These are phyloP conservation scores for Incumbomyces lentus DNA, from an alignment of 2,329 filamentous ascomycete species.

Conservation along the genomic window DNA sequence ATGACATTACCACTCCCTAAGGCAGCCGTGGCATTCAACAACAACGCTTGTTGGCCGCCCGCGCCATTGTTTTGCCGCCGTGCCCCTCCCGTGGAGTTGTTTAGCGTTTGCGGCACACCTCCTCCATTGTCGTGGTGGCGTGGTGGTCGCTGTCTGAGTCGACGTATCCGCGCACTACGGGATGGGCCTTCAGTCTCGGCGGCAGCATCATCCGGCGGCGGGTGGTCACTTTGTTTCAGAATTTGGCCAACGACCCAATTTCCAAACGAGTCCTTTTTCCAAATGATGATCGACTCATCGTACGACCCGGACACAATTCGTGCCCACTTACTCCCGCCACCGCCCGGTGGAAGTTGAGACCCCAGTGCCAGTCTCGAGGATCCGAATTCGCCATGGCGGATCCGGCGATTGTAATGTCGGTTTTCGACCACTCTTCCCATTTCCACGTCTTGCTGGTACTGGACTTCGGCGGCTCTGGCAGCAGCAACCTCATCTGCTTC, in stretches of 20 bases:
- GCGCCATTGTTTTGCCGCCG: not conserved
- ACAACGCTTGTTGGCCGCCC: not conserved
- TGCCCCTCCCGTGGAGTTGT: slow-evolving; percentile 4
- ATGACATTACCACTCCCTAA: slow-evolving; percentile 6
- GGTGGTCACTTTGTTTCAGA: slow-evolving; percentile 62
- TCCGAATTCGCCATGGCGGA: slow-evolving; percentile 55
- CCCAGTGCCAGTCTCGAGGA: slow-evolving; percentile 49
- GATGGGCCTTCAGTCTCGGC: slow-evolving; percentile 17
- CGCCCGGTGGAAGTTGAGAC: slow-evolving; percentile 79
- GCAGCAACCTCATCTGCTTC: slow-evolving; percentile 62
- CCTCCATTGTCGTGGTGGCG: too few species aligned
- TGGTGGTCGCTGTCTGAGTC: too few species aligned
- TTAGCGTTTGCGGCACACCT: not conserved
- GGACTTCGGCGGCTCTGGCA: slow-evolving; percentile 61
- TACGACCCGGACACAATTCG: slow-evolving; percentile 97
- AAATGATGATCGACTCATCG: slow-evolving; percentile 90
- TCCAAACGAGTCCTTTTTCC: slow-evolving; percentile 76
- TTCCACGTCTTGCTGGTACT: slow-evolving; percentile 54
- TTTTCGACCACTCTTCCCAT: slow-evolving; percentile 33
- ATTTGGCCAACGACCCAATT: slow-evolving; percentile 71
- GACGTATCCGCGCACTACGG: slow-evolving; percentile 7
- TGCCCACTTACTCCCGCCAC: slow-evolving; percentile 77
- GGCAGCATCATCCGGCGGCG: slow-evolving; percentile 19
- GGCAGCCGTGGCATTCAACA: not conserved
- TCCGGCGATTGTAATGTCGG: slow-evolving; percentile 14